phyloP scores from a whole-genome alignment of 805 yeast species.

The Pichia cephalocereana region DNA sequence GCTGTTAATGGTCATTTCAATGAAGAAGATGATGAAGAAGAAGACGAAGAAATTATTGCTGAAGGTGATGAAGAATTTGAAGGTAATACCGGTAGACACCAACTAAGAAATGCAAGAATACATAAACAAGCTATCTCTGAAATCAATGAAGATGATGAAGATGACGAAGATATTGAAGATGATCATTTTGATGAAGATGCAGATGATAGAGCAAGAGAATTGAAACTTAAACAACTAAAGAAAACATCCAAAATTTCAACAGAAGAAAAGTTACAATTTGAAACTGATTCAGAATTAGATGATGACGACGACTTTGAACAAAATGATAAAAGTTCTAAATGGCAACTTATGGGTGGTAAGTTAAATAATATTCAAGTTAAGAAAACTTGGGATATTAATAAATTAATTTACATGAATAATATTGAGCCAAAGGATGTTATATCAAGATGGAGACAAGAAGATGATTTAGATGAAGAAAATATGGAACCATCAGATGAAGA shows the following conservation, averaged over 20 bases:
- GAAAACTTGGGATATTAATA: conserved; percentile 71
- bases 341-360: conserved; percentile 48
- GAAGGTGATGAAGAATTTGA: conserved; percentile 18
- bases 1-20: conserved; percentile 28
- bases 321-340: conserved; percentile 27
- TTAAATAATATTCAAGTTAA: conserved; percentile 42
- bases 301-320: conserved; percentile 30
- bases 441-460: conserved; percentile 58
- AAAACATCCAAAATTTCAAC: not conserved
- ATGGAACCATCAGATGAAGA: conserved; percentile 6
- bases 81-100: conserved; percentile 51
- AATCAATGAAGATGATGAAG: conserved; percentile 36
- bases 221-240: conserved; percentile 31
- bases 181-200: conserved; percentile 31
- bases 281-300: conserved; percentile 44
- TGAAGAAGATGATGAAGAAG: conserved; percentile 26
- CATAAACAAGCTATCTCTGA: conserved; percentile 45
- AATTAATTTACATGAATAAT: conserved; percentile 70
- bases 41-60: conserved; percentile 18
- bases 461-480: conserved; percentile 32
- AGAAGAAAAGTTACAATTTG: conserved; percentile 32
- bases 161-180: conserved; percentile 27
- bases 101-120: conserved; percentile 52
- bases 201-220: conserved; percentile 31
- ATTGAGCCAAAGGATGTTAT: conserved; percentile 67